Evolutionary conservation across 345 rosid species (phyloP).

Genomic region (Eucalyptus polyanthemos): DNA sequence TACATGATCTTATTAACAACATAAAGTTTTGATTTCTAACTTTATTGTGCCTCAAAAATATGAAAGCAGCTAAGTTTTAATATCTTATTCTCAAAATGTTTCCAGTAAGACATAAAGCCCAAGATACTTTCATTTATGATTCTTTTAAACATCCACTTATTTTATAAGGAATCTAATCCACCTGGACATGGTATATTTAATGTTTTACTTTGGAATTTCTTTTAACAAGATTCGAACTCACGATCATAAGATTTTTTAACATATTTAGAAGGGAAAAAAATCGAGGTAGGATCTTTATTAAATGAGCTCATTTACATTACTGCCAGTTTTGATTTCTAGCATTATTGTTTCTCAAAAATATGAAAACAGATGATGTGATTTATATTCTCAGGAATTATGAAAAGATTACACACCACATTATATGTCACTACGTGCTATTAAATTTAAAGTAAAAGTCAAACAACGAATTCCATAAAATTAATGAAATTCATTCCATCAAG

Average conservation of each 20-base stretch:
- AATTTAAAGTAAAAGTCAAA: background rate
- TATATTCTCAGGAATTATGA: background rate
- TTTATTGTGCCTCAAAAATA: background rate
- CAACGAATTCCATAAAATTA: background rate
- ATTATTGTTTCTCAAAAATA: background rate
- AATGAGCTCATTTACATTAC: background rate
- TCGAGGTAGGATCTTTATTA: rapidly evolving
- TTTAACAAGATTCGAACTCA: background rate
- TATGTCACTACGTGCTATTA: background rate
- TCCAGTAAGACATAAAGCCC: too few relatives aligned
- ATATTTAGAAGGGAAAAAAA: background rate
- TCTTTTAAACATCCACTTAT: background rate
- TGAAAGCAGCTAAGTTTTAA: too few relatives aligned
- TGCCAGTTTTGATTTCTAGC: background rate
- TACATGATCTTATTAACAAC: background rate
- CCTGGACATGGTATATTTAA: background rate
- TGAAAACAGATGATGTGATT: background rate
- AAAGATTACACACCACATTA: background rate
- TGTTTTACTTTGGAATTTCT: background rate
- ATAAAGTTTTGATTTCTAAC: background rate
- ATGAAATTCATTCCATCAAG: background rate
- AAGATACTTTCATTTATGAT: background rate
- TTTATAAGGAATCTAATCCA: background rate
- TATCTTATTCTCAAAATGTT: too few relatives aligned
- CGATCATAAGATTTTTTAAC: background rate